A percentile compares a stretch with the other conserved stretches of the same genome.
Evolutionary conservation across 1,284 basidiomycete genomes (phyloP).

Genomic region (Sporisorium exsertum): DNA sequence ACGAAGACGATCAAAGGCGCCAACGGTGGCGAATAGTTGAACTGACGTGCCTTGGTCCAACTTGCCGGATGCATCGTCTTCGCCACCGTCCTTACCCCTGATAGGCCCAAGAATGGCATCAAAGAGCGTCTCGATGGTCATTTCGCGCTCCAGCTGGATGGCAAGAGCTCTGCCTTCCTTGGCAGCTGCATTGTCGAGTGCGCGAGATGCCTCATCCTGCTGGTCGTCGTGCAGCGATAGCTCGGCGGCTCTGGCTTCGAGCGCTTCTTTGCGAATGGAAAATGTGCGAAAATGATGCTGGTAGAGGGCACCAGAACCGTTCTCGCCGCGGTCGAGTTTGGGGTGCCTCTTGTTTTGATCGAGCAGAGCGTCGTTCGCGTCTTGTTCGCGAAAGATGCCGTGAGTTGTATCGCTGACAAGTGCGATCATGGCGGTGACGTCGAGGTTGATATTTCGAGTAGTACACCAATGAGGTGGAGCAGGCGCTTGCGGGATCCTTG

Average conservation of each 20-base stretch:
- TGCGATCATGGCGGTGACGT: constrained; percentile 61
- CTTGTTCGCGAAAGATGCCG: constrained; percentile 18
- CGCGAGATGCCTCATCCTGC: constrained; percentile 26
- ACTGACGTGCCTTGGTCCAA: constrained; percentile 1
- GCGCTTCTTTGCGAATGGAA: constrained; percentile 43
- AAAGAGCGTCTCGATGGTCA: constrained; percentile 47
- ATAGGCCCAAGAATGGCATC: constrained; percentile 37
- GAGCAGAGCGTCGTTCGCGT: neutral
- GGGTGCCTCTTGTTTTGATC: constrained; percentile 28
- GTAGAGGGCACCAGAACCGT: constrained; percentile 26
- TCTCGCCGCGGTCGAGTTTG: constrained; percentile 21
- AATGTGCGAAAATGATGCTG: constrained; percentile 49
- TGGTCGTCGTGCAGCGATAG: constrained; percentile 30
- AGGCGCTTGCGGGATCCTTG: constrained; percentile 37
- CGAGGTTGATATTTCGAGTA: constrained; percentile 54
- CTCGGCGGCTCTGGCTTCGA: constrained; percentile 40
- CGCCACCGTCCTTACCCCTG: neutral
- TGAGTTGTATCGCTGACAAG: constrained; percentile 60
- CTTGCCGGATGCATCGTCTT: neutral
- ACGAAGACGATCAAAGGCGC: constrained; percentile 41
- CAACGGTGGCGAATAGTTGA: constrained; percentile 34
- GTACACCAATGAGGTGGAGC: constrained; percentile 22
- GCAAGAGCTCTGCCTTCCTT: constrained; percentile 45
- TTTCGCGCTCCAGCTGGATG: constrained; percentile 47
- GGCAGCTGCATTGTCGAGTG: constrained; percentile 34